Base-by-base conservation (phyloP, 2,329 filamentous ascomycete genomes). In the Claviceps fusiformis region DNA sequence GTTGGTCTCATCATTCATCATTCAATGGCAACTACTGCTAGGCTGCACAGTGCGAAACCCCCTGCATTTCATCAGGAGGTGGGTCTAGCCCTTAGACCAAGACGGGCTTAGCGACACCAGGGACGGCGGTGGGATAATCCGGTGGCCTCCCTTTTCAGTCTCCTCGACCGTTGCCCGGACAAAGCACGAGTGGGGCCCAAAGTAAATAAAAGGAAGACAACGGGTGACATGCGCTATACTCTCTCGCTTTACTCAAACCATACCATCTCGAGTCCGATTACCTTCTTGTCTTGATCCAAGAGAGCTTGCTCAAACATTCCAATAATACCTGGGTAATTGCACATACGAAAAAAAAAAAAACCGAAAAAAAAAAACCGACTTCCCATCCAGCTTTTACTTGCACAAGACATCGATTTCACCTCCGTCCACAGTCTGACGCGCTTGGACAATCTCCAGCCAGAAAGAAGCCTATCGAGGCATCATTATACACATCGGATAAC, bases 401-500 rank as follows among this genome's bases (percentile, higher is more conserved):
- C 61, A 19, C 41, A 19, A 33, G 46, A 62, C 59, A 35, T 52
- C 67, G 70, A 71, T 69, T 72, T 73, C 60, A 73, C 33, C 29
- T 33, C 9, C 24, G 24, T 24, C 24, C 24, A 2, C 31, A 45
- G 73, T 75, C 37, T 51, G 50, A 33, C 37, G 27, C 35, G 50
- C 50, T 78, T 73, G 72, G 63, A 68, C 67, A 67, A 56, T 69
- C 74, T 74, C 69, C 70, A 54, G 58, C 55, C 58, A 57, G 53
- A 58, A 73, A 73, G 68, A 71, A 24, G 44, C 19, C 68, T 57
- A 65, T 65, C 61, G 72, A 74, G 70, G 67, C 71, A 57, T 58
- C 35, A 62, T 70, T 76, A 72, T 70, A 73, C 66, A 57, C 67
- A 74, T 77, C 73, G 71, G 76, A 68, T 70, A 74, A 67, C 69